phyloP scores from a whole-genome alignment of 495 filamentous ascomycete species.

The Annulohypoxylon moriforme region DNA sequence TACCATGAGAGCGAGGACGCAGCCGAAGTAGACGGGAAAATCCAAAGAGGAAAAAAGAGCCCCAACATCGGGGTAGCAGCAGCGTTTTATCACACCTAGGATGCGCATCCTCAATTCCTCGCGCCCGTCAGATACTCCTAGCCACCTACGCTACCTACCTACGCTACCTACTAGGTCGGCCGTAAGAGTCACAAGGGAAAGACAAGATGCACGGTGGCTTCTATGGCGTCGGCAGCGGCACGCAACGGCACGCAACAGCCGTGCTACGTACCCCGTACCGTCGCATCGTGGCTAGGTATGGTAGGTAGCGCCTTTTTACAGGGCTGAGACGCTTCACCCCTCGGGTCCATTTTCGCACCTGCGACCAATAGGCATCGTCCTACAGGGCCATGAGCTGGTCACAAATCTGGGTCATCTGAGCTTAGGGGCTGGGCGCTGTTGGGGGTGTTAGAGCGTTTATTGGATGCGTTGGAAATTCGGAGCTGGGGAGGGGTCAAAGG shows the following conservation, averaged over 20 bases:
- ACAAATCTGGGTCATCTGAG: conserved; percentile 35
- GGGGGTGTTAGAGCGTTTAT: not conserved
- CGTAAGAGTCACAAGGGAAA: conserved; percentile 4
- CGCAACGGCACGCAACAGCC: not conserved
- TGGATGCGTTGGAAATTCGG: not conserved
- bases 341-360: conserved; percentile 11
- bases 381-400: conserved; percentile 22
- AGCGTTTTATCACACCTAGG: conserved; percentile 27
- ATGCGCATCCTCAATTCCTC: conserved; percentile 38
- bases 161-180: not conserved
- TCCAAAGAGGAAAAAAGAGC: conserved; percentile 19
- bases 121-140: too few species aligned
- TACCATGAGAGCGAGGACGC: conserved; percentile 26
- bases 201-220: conserved; percentile 12
- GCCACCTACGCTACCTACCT: not conserved
- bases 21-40: conserved; percentile 23
- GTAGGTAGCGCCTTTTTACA: conserved; percentile 25
- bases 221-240: conserved; percentile 29
- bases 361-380: conserved; percentile 27
- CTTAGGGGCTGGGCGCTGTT: not conserved
- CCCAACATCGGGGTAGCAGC: conserved; percentile 18
- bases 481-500: not conserved
- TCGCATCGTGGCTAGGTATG: conserved; percentile 39
- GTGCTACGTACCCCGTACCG: conserved; percentile 20
- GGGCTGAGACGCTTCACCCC: conserved; percentile 34